Evolutionary conservation across 2,329 filamentous ascomycete species (phyloP).

Genomic region (Aspergillus bombycis): DNA sequence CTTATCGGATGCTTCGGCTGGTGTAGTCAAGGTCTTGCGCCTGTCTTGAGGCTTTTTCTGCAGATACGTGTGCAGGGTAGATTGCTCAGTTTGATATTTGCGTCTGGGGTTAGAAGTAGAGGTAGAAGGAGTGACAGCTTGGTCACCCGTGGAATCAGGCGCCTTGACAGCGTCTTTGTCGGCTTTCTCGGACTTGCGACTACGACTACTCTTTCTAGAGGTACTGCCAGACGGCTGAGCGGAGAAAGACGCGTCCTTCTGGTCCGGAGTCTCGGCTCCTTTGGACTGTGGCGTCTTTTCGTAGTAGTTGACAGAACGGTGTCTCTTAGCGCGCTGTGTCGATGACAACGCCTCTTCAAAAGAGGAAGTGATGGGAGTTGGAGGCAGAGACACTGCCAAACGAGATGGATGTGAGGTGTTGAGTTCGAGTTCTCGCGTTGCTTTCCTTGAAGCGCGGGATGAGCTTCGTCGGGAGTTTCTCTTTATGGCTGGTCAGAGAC

Average conservation of each 20-base stretch:
- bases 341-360: constrained; percentile 27
- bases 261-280: constrained; percentile 12
- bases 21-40: constrained; percentile 16
- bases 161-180: constrained; percentile 13
- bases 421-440: constrained; percentile 21
- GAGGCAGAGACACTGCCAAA: constrained; percentile 26
- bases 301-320: constrained; percentile 16
- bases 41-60: constrained; percentile 14
- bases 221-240: constrained; percentile 10
- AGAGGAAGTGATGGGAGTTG: constrained; percentile 24
- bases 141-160: constrained; percentile 6
- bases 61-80: constrained; percentile 14
- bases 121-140: constrained; percentile 8
- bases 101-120: constrained; percentile 10
- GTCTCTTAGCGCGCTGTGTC: constrained; percentile 25
- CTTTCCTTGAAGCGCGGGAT: constrained; percentile 24
- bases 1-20: constrained; percentile 11
- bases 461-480: constrained; percentile 22
- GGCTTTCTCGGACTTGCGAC: constrained; percentile 11
- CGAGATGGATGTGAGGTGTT: constrained; percentile 19
- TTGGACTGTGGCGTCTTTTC: constrained; percentile 17
- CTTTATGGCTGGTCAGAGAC: constrained; percentile 7
- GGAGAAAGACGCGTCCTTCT: constrained; percentile 9
- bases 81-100: constrained; percentile 12
- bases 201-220: constrained; percentile 14